Conservation (phyloP, 163 green algal genomes). For the Volvox carteri region DNA sequence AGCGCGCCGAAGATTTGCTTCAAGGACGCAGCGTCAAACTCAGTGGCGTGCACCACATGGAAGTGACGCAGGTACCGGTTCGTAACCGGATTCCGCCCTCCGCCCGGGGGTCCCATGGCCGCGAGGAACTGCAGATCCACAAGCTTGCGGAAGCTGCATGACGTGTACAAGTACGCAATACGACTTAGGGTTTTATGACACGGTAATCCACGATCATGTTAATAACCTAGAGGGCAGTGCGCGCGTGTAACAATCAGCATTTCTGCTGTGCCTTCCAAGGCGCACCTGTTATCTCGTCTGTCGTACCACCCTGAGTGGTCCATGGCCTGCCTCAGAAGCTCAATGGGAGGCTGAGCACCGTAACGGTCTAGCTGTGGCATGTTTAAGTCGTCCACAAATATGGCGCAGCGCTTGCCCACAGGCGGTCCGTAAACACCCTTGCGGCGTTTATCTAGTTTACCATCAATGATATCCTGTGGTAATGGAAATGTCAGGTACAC, state of each 20-base stretch:
- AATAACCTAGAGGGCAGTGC: too few species aligned
- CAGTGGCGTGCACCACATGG: conserved; percentile 65
- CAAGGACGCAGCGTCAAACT: conserved; percentile 61
- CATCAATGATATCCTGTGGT: conserved; percentile 71
- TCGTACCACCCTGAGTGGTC: conserved; percentile 81
- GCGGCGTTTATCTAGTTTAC: conserved; percentile 70
- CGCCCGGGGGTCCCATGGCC: conserved; percentile 69
- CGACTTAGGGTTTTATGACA: too few species aligned
- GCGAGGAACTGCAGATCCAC: conserved; percentile 69
- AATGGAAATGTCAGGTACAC: not conserved
- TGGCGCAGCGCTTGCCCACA: conserved; percentile 62
- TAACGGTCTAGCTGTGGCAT: conserved; percentile 82
- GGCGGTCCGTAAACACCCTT: conserved; percentile 71
- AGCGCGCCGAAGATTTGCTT: conserved; percentile 66
- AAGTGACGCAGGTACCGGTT: conserved; percentile 73
- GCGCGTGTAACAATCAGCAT: too few species aligned
- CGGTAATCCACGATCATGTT: too few species aligned
- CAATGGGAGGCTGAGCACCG: conserved; percentile 80
- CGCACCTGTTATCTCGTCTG: conserved; percentile 55
- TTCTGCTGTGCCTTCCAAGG: too few species aligned
- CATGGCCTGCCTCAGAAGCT: conserved; percentile 81
- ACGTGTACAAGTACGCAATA: not conserved
- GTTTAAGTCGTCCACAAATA: conserved; percentile 84
- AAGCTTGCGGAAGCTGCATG: conserved; percentile 65
- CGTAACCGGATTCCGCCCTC: conserved; percentile 68